Percentiles rank a stretch among this genome's conserved stretches.
phyloP scores from a whole-genome alignment of 2,329 filamentous ascomycete genomes.

The Diaporthe citriasiana region DNA sequence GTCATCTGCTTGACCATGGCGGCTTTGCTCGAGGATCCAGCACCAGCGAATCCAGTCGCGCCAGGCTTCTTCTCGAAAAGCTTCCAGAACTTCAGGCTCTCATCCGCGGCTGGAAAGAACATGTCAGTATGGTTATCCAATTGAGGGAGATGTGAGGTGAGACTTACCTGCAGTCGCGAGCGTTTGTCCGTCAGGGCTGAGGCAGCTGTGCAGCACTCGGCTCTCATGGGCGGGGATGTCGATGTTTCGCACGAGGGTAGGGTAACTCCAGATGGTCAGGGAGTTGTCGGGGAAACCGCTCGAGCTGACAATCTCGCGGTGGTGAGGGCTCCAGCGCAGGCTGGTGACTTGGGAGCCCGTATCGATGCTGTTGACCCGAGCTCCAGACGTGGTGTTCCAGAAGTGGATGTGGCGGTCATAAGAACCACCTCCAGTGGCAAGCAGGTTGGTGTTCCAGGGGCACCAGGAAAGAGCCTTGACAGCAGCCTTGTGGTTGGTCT shows the following conservation, averaged over 20 bases:
- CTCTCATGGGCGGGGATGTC: conserved; percentile 99
- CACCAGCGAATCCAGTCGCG: conserved; percentile 72
- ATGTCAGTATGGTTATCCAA: conserved; percentile 48
- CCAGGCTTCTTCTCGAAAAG: conserved; percentile 99
- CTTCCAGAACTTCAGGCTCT: conserved; percentile 99
- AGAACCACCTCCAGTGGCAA: conserved; percentile 95
- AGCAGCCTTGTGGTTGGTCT: conserved; percentile 99
- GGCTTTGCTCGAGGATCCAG: conserved; percentile 81
- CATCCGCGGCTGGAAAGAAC: conserved; percentile 79
- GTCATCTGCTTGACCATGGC: conserved; percentile 96
- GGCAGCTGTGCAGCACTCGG: conserved; percentile 93
- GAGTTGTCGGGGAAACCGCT: conserved; percentile 99
- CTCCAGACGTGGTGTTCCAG: conserved; percentile 99
- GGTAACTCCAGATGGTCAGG: conserved; percentile 99
- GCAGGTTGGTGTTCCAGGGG: conserved; percentile 97
- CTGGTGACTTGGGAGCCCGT: conserved; percentile 98
- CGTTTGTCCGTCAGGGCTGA: conserved; percentile 98
- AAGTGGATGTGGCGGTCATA: conserved; percentile 99
- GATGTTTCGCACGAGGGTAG: conserved; percentile 94
- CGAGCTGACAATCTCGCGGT: conserved; percentile 98
- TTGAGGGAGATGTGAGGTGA: not conserved
- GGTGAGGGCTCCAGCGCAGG: conserved; percentile 94
- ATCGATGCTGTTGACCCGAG: conserved; percentile 98
- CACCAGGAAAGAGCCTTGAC: conserved; percentile 99
- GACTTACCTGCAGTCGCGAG: conserved; percentile 87